Evolutionary conservation across 768 basidiomycete genomes (phyloP).

Genomic region (Lactifluus echinatus): DNA sequence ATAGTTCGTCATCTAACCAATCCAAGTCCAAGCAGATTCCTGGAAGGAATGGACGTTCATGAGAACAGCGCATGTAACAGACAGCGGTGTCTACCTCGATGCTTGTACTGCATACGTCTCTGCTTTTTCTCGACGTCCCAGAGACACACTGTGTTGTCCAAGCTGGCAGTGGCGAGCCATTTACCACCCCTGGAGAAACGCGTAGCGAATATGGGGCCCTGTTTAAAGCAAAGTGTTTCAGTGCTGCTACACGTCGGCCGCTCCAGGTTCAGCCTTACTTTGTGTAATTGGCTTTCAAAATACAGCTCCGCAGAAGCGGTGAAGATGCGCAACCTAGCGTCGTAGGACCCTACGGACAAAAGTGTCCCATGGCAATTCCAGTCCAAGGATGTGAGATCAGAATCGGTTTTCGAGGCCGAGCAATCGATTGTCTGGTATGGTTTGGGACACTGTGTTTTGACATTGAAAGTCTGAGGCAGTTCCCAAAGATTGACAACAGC

Average conservation of each 20-base stretch:
- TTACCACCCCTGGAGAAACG: slow-evolving; percentile 67
- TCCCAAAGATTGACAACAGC: slow-evolving; percentile 69
- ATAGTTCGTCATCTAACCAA: slow-evolving; percentile 64
- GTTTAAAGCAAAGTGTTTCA: slow-evolving; percentile 8
- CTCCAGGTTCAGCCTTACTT: slow-evolving; percentile 36
- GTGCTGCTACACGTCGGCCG: not conserved
- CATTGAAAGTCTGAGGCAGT: slow-evolving; percentile 36
- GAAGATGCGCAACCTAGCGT: slow-evolving; percentile 60
- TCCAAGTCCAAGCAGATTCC: slow-evolving; percentile 77
- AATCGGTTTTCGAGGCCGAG: slow-evolving; percentile 38
- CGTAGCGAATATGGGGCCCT: slow-evolving; percentile 77
- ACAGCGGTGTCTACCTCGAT: slow-evolving; percentile 42
- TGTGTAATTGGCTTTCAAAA: slow-evolving; percentile 53
- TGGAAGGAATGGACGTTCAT: slow-evolving; percentile 21
- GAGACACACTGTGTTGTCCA: slow-evolving; percentile 69
- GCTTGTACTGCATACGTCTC: slow-evolving; percentile 56
- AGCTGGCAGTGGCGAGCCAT: slow-evolving; percentile 67
- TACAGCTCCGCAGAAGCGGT: slow-evolving; percentile 53
- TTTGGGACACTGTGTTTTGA: slow-evolving; percentile 20
- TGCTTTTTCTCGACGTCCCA: slow-evolving; percentile 65
- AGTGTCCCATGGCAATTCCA: slow-evolving; percentile 71
- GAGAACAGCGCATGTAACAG: not conserved
- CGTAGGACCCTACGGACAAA: slow-evolving; percentile 72
- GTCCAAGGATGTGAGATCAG: slow-evolving; percentile 66
- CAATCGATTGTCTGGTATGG: slow-evolving; percentile 41